Base-by-base conservation (phyloP, 192 early-diverging fungal species). In the Mortierella claussenii region DNA sequence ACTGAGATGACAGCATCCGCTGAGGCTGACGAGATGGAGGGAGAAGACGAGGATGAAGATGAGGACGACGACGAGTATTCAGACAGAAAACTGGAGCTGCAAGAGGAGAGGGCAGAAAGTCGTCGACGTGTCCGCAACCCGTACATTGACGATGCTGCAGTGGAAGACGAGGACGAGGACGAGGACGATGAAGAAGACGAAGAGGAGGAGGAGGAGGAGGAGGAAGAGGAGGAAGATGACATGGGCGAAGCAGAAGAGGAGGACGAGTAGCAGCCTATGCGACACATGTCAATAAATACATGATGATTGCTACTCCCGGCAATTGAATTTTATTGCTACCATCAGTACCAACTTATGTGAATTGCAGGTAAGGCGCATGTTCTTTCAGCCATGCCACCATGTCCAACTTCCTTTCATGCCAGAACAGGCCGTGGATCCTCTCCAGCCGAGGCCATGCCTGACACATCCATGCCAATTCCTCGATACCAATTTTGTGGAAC, bases 21-120 rank as follows among this genome's bases (percentile, higher is more conserved):
- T 20, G 65, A 68, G 0, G 65, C 57, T 8, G 54, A 67, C 5
- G 52, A 42, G 1, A 30, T 27, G 2, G 58, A 62, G 1, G 37
- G 44, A 24, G 47, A 55, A 21, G 59, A 52, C 1, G 67, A 54
- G 5, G 34, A 71, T 5, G 69, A 47, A 44, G 32, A 26, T 21
- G 74, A 61, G 7, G 66, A 57, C 17, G 46, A 64, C 21, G 55
- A 60, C 10, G 56, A 52, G 18, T 31, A 65, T 26, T 30, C 21
- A 0, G 49, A 66, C 20, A 13, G 40, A 21, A 28, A 20, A 8
- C 12, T 46, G 2, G 56, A 69, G 30, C 3, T 28, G 21, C 27
- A 60, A 20, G 56, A 69, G 1, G 66, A 79, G 21, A 31, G 45
- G 32, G 30, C 28, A 2, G 57, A 59, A 32, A 10, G 45, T 13